Evolutionary conservation across 352 stramenopile genomes (phyloP).

Genomic region (Globisporangium abappressorium): DNA sequence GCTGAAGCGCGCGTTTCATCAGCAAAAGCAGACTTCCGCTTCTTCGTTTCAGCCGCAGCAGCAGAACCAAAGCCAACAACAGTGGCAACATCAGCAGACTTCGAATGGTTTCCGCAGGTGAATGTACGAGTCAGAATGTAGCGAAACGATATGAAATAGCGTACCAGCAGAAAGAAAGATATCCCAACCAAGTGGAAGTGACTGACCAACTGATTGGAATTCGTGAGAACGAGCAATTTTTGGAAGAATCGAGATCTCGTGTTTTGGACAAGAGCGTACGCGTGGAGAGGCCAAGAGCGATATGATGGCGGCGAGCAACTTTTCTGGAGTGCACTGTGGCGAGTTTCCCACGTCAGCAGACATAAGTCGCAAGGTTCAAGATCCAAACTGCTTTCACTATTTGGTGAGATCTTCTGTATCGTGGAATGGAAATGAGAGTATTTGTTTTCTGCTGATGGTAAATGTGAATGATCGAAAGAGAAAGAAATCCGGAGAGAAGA

Average conservation of each 20-base stretch:
- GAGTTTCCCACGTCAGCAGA: background rate
- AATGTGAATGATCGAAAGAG: background rate
- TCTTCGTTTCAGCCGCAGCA: constrained; percentile 19
- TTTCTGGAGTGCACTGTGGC: background rate
- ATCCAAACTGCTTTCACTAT: background rate
- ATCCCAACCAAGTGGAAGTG: background rate
- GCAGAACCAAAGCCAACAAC: constrained; percentile 3
- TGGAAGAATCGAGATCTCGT: background rate
- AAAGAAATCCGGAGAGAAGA: background rate
- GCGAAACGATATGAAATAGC: background rate
- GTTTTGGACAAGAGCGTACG: background rate
- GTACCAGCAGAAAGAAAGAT: background rate
- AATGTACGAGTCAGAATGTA: background rate
- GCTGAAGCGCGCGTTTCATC: constrained; percentile 42
- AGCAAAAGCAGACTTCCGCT: constrained; percentile 21
- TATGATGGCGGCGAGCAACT: background rate
- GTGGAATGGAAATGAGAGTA: background rate
- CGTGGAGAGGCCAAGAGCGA: background rate
- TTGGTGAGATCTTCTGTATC: background rate
- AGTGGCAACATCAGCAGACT: constrained; percentile 1
- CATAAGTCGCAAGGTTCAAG: background rate
- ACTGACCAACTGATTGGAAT: background rate
- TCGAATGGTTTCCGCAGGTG: background rate
- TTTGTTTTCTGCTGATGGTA: background rate
- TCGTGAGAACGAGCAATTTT: background rate